Conservation (phyloP, 495 filamentous ascomycete genomes). For the Talaromyces adpressus region DNA sequence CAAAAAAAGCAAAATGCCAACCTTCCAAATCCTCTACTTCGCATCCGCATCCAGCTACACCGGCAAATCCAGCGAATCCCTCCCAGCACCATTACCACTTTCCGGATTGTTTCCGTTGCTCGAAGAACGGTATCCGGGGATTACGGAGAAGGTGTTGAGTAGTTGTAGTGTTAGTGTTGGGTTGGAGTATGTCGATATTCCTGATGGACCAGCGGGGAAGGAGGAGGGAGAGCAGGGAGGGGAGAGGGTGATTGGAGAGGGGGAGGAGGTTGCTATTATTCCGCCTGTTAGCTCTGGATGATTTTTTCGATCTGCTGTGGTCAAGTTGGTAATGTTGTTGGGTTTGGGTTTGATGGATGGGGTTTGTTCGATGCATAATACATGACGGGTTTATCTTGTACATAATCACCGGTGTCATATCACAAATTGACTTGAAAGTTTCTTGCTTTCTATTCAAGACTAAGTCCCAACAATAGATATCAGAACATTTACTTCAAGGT, state of each 20-base stretch:
- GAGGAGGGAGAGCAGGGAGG: conserved; percentile 20
- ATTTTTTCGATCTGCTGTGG: not conserved
- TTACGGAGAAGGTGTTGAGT: conserved; percentile 60
- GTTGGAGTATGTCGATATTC: conserved; percentile 77
- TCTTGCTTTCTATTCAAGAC: too few relatives aligned
- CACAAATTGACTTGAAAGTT: too few relatives aligned
- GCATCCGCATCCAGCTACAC: conserved; percentile 72
- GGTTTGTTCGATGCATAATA: not conserved
- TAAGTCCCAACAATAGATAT: not conserved
- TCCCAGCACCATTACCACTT: conserved; percentile 68
- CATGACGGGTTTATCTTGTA: not conserved
- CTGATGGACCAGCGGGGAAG: not conserved
- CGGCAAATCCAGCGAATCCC: conserved; percentile 56
- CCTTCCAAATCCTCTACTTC: conserved; percentile 83
- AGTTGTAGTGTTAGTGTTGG: conserved; percentile 84
- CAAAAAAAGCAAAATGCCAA: not conserved
- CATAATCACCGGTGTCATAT: not conserved
- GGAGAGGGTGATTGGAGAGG: conserved; percentile 60
- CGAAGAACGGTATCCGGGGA: conserved; percentile 77
- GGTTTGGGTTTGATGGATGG: not conserved
- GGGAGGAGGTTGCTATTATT: conserved; percentile 91
- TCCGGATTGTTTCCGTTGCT: conserved; percentile 58
- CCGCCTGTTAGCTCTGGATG: conserved; percentile 79
- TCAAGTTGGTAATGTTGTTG: not conserved
- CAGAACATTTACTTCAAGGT: not conserved